These are phyloP conservation scores for Candida cerambycidarum DNA, from an alignment of 805 yeast species.

Conservation along the genomic window DNA sequence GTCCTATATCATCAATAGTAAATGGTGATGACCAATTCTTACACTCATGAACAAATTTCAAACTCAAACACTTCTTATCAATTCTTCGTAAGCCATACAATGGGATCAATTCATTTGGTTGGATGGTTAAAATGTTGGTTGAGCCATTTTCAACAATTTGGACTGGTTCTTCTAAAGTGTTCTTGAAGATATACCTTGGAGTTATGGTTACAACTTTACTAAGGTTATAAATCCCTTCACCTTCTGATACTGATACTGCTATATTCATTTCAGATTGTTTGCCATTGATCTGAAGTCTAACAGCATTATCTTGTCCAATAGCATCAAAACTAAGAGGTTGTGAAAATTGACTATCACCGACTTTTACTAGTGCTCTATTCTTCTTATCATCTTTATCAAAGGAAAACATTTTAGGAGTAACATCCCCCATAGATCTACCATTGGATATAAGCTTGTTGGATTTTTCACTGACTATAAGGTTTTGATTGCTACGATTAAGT, in stretches of 20 bases:
- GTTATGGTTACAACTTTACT: constrained; percentile 76
- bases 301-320: constrained; percentile 74
- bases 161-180: constrained; percentile 55
- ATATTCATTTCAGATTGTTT: constrained; percentile 63
- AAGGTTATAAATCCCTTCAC: constrained; percentile 76
- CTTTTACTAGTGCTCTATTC: constrained; percentile 63
- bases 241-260: constrained; percentile 77
- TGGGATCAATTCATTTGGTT: constrained; percentile 51
- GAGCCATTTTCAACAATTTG: constrained; percentile 70
- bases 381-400: constrained; percentile 58
- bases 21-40: constrained; percentile 88
- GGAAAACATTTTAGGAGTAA: constrained; percentile 78
- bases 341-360: constrained; percentile 73
- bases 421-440: constrained; percentile 30
- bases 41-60: constrained; percentile 57
- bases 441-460: constrained; percentile 48
- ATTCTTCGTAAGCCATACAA: constrained; percentile 61
- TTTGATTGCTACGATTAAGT: constrained; percentile 74
- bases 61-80: constrained; percentile 56
- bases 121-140: constrained; percentile 46
- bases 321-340: constrained; percentile 81
- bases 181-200: constrained; percentile 79
- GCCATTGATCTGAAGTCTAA: constrained; percentile 45
- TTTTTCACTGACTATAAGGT: constrained; percentile 57
- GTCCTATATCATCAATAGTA: constrained; percentile 79